Evolutionary conservation across 106 monocot species (phyloP), one percentile per base, ranked within the genome.

Genomic region (Dendrobium nobile): DNA sequence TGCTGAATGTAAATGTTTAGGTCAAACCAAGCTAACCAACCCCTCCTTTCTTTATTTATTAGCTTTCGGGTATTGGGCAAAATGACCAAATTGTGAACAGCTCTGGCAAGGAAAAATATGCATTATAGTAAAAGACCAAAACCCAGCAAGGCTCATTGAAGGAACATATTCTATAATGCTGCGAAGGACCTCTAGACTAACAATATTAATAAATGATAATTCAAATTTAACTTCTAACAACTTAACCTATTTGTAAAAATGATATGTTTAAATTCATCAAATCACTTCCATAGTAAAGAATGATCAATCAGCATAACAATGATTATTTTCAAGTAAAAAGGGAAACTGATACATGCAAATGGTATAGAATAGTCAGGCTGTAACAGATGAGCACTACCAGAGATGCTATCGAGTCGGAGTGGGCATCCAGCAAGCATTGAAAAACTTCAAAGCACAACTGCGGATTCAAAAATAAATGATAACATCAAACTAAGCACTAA

Each of bases 391-490:
- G 13, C 22, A 22, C 45, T 87, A 98, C 98, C 92, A 89, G 78
- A 41, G 77, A 19, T 48, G 67, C 67, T 72, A 88, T 54, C 78
- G 85, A 78, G 7, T 89, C 87, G 41, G 88, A 79, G 72, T 91
- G 86, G 51, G 51, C 31, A 78, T 93, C 91, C 78, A 95, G 75
- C 20, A 95, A 73, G 87, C 84, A 93, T 17, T 81, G 84, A 83
- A 91, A 85, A 85, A 95, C 78, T 86, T 95, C 86, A 85, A 93
- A 99, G 80, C 95, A 93, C 78, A 95, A 67, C 98, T 99, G 91
- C 80, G 86, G 47, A 55, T 31, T n/a, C 16, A 80, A 59, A 61
- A 78, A 80, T 22, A 51, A 82, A 48, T 48, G 22, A 41, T 47
- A 74, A 42, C 42, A 44, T 74, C 42, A 74, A 74, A 74, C 6